These are phyloP conservation scores for Debaryomyces subglobosus DNA, from an alignment of 1,139 yeast species.

Conservation along the genomic window DNA sequence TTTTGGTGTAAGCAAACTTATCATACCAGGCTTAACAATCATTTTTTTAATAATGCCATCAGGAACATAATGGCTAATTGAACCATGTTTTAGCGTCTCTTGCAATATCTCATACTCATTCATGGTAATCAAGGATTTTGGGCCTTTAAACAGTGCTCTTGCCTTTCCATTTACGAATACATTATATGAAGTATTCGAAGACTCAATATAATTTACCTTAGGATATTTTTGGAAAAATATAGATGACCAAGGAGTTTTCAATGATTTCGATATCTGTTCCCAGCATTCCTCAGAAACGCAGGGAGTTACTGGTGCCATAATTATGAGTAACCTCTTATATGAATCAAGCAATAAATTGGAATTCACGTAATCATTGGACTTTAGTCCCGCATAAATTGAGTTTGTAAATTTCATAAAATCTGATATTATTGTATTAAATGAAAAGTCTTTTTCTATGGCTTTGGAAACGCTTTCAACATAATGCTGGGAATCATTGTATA, in stretches of 20 bases:
- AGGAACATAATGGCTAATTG: constrained; percentile 12
- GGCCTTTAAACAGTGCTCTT: constrained; percentile 49
- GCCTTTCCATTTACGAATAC: constrained; percentile 74
- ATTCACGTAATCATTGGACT: constrained; percentile 26
- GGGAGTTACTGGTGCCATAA: constrained; percentile 80
- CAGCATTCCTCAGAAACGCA: constrained; percentile 82
- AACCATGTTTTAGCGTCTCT: constrained; percentile 15
- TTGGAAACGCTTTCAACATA: constrained; percentile 53
- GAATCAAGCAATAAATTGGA: constrained; percentile 40
- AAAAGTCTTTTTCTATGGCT: constrained; percentile 60
- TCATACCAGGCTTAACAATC: constrained; percentile 26
- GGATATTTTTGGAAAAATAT: constrained; percentile 64
- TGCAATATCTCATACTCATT: constrained; percentile 27
- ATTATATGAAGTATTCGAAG: constrained; percentile 44
- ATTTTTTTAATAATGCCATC: constrained; percentile 17
- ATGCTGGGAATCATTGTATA: constrained; percentile 62
- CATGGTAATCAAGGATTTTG: constrained; percentile 31
- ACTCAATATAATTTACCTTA: constrained; percentile 33
- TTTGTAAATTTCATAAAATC: constrained; percentile 88
- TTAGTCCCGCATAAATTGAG: constrained; percentile 43
- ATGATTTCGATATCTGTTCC: constrained; percentile 49
- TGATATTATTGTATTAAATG: constrained; percentile 84
- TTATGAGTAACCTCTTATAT: constrained; percentile 54
- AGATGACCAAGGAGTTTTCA: constrained; percentile 46
- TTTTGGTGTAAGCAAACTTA: constrained; percentile 22